Evolutionary conservation across 805 yeast species (phyloP).

Genomic region (Pichia kluyveri): DNA sequence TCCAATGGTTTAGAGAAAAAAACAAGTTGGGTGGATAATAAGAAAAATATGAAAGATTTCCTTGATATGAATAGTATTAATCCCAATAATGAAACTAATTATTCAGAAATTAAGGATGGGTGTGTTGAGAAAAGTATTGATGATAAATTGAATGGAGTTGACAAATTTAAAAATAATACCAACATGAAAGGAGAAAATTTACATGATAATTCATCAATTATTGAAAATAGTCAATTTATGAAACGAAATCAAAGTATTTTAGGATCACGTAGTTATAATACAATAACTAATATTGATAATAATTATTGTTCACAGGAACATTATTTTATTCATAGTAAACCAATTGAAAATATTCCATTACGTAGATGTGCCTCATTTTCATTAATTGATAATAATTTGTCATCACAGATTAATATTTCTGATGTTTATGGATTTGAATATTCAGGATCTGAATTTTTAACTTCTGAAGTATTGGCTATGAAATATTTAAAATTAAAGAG

Average conservation of each 20-base stretch:
- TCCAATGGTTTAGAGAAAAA: not conserved
- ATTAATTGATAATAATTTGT: slow-evolving; percentile 12
- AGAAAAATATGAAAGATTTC: not conserved
- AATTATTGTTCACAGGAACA: not conserved
- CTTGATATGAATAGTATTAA: not conserved
- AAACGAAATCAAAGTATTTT: slow-evolving; percentile 3
- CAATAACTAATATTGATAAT: not conserved
- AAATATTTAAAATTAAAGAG: slow-evolving; percentile 9
- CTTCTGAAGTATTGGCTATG: slow-evolving; percentile 11
- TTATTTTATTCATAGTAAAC: not conserved
- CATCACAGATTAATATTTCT: slow-evolving; percentile 1
- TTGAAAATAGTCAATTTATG: not conserved
- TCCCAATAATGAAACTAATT: not conserved
- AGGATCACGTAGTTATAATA: slow-evolving; percentile 3
- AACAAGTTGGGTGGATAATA: slow-evolving; percentile 2
- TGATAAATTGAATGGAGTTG: not conserved
- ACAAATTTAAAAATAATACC: too few species aligned
- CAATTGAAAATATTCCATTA: not conserved
- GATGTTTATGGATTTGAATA: slow-evolving; percentile 13
- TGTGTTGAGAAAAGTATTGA: not conserved
- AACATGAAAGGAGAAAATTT: too few species aligned
- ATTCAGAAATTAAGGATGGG: too few species aligned
- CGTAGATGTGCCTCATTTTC: slow-evolving; percentile 31
- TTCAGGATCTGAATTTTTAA: slow-evolving; percentile 1
- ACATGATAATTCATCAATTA: too few species aligned